Evolutionary conservation across 208 protist species (phyloP).

Genomic region (Leishmania tropica): DNA sequence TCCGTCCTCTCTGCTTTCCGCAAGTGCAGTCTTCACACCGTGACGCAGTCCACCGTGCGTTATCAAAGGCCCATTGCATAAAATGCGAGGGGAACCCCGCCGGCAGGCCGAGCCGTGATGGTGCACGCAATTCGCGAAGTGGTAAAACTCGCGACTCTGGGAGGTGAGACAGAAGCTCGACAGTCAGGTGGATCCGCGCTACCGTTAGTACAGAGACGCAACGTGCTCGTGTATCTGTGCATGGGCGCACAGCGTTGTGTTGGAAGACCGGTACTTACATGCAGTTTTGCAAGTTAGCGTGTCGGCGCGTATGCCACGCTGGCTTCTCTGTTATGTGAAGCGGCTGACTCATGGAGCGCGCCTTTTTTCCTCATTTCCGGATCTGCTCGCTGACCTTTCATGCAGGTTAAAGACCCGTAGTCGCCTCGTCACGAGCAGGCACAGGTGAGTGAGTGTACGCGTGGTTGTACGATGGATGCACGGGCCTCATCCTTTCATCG

Average conservation of each 20-base stretch:
- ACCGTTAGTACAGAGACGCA: not conserved
- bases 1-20: not conserved
- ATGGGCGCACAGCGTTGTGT: not conserved
- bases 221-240: not conserved
- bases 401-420: not conserved
- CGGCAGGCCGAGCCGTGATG: not conserved
- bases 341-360: not conserved
- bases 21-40: not conserved
- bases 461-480: not conserved
- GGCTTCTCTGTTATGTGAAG: not conserved
- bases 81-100: not conserved
- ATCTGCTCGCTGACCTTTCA: no score
- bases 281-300: not conserved
- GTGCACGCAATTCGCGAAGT: not conserved
- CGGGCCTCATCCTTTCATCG: not conserved
- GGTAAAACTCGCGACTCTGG: no score
- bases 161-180: not conserved
- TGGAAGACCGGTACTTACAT: not conserved
- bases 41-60: not conserved
- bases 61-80: not conserved
- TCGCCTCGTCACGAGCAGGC: not conserved
- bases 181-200: not conserved
- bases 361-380: no score
- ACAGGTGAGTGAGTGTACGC: not conserved
- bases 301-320: no score